A percentile compares a stretch with the other conserved stretches of the same genome.
These are phyloP conservation scores for Melaleuca quinquenervia DNA, from an alignment of 345 rosid species.

Conservation along the genomic window DNA sequence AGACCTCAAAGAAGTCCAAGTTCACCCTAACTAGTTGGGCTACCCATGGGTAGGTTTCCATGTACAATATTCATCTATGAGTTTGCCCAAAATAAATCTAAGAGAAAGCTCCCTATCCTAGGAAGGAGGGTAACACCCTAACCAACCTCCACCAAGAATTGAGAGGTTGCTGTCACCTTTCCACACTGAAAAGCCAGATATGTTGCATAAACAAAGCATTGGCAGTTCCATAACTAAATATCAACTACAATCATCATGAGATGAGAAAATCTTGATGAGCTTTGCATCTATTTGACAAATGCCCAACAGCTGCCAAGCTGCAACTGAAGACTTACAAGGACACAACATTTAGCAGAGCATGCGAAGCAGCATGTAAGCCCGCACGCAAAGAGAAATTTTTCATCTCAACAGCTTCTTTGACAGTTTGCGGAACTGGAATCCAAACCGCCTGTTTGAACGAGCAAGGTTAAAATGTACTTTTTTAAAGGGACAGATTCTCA, in stretches of 20 bases:
- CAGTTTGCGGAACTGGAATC: slow-evolving; percentile 62
- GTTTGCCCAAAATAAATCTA: not conserved
- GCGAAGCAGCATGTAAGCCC: slow-evolving; percentile 93
- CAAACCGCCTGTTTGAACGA: slow-evolving; percentile 62
- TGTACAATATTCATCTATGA: not conserved
- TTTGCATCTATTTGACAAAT: not conserved
- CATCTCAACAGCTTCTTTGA: slow-evolving; percentile 36
- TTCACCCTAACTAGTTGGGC: no score
- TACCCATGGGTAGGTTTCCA: no score
- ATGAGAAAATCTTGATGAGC: not conserved
- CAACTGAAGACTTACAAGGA: slow-evolving; percentile 28
- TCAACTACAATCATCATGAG: not conserved
- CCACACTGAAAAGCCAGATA: not conserved
- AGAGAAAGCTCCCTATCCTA: not conserved
- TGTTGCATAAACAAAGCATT: not conserved
- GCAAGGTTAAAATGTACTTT: not conserved
- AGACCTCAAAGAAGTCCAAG: no score
- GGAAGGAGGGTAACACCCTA: not conserved
- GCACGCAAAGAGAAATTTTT: slow-evolving; percentile 33
- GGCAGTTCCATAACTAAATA: not conserved
- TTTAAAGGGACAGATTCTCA: not conserved
- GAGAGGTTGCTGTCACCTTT: not conserved
- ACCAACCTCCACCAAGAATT: not conserved
- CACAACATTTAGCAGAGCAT: slow-evolving; percentile 75
- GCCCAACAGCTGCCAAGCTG: not conserved